Percentiles rank a stretch among this genome's conserved stretches.
These are phyloP conservation scores for Mucor circinelloides DNA, from an alignment of 371 early-diverging fungal genomes.

Conservation along the genomic window DNA sequence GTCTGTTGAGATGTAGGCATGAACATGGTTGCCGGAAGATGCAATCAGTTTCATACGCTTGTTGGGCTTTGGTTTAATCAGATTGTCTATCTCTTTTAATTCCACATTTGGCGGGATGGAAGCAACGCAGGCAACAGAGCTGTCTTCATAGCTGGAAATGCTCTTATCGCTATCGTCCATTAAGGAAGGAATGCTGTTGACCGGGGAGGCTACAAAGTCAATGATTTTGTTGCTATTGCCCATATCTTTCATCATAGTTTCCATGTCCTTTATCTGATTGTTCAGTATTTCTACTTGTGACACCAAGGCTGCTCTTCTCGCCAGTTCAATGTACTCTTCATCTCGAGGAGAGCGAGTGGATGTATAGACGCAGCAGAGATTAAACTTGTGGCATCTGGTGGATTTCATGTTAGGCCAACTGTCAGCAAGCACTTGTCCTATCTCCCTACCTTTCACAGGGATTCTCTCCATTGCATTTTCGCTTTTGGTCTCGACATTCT, in stretches of 20 bases:
- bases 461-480: constrained; percentile 32
- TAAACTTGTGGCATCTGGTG: constrained; percentile 33
- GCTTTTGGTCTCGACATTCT: constrained; percentile 47
- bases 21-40: not conserved
- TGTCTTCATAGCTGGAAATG: constrained; percentile 9
- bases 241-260: constrained; percentile 9
- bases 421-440: not conserved
- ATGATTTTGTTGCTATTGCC: not conserved
- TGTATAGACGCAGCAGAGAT: constrained; percentile 31
- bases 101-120: not conserved
- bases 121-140: constrained; percentile 5
- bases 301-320: constrained; percentile 14
- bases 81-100: not conserved
- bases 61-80: not conserved
- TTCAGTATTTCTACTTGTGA: constrained; percentile 22
- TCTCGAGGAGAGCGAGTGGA: constrained; percentile 29
- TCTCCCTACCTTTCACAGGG: constrained; percentile 41
- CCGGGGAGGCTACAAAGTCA: not conserved
- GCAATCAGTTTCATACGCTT: constrained; percentile 12
- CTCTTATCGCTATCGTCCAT: constrained; percentile 8
- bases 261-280: constrained; percentile 24
- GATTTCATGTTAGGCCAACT: not conserved
- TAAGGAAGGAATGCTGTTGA: constrained; percentile 2
- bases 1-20: not conserved
- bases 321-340: constrained; percentile 32